Percentiles rank a stretch among this genome's conserved stretches.
Conservation (phyloP, 2,329 filamentous ascomycete species). For the Spiromastix sp. region DNA sequence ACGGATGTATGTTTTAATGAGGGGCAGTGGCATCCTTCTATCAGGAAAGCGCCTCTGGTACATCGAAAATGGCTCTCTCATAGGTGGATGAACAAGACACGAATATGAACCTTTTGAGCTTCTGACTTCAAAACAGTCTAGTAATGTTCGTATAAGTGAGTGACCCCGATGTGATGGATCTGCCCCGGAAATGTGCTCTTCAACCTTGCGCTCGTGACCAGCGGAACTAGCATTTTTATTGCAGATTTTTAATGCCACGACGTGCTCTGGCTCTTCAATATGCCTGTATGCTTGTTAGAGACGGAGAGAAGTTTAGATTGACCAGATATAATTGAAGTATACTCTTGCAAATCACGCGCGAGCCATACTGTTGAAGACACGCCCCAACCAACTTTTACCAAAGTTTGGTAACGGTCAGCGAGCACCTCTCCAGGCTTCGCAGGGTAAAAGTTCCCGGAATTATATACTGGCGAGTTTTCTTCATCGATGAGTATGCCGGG, state of each 20-base stretch:
- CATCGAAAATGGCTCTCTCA: conserved; percentile 29
- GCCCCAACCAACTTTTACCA: conserved; percentile 23
- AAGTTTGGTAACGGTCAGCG: conserved; percentile 17
- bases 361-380: conserved; percentile 22
- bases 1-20: conserved; percentile 27
- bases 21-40: conserved; percentile 21
- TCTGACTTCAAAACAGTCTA: conserved; percentile 26
- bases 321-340: conserved; percentile 14
- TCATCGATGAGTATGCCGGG: conserved; percentile 18
- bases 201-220: conserved; percentile 22
- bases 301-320: conserved; percentile 10
- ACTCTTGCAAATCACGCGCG: conserved; percentile 20
- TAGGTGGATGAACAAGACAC: conserved; percentile 30
- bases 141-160: conserved; percentile 22
- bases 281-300: conserved; percentile 18
- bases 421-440: conserved; percentile 22
- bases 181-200: conserved; percentile 22
- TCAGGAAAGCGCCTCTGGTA: conserved; percentile 23
- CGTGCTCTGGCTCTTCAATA: conserved; percentile 16
- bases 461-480: conserved; percentile 20
- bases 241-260: conserved; percentile 20
- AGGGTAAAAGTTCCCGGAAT: conserved; percentile 21
- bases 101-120: conserved; percentile 21
- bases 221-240: conserved; percentile 17
- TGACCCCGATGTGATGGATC: conserved; percentile 25